Evolutionary conservation across 768 basidiomycete species (phyloP).

Genomic region (Mycena galopus): DNA sequence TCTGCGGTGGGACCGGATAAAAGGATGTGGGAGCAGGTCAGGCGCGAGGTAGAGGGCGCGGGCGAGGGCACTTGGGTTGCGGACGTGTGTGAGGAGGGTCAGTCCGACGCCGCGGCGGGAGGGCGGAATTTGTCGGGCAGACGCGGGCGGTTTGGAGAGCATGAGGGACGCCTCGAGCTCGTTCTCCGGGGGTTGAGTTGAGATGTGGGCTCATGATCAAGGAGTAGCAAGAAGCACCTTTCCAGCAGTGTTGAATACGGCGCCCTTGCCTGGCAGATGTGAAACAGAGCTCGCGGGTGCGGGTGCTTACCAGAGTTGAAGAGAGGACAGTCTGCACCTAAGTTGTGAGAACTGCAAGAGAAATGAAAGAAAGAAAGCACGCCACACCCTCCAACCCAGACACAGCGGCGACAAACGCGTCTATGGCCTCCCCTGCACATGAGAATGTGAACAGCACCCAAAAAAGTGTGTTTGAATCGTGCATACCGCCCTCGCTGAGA

Average conservation of each 20-base stretch:
- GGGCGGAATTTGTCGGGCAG: conserved; percentile 69
- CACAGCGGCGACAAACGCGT: conserved; percentile 84
- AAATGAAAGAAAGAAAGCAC: conserved; percentile 16
- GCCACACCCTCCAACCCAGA: conserved; percentile 74
- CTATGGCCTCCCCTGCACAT: conserved; percentile 78
- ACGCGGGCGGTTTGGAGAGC: conserved; percentile 81
- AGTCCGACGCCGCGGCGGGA: conserved; percentile 73
- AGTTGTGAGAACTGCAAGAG: neutral
- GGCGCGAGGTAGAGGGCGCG: conserved; percentile 81
- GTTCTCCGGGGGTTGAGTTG: conserved; percentile 60
- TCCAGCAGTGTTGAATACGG: conserved; percentile 85
- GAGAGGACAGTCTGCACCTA: conserved; percentile 71
- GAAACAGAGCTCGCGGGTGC: neutral
- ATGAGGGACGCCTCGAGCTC: conserved; percentile 88
- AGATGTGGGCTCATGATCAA: neutral
- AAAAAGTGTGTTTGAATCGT: neutral
- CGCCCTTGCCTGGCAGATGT: conserved; percentile 67
- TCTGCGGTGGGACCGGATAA: conserved; percentile 80
- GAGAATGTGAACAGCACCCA: neutral
- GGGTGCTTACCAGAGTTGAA: conserved; percentile 66
- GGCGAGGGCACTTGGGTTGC: conserved; percentile 81
- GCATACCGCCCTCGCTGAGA: conserved; percentile 63
- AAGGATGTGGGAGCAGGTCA: conserved; percentile 70
- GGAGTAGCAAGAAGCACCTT: conserved; percentile 64
- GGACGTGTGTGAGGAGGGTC: conserved; percentile 74